phyloP scores from a whole-genome alignment of 78 protist genomes.

The Cavenderia fasciculata region DNA sequence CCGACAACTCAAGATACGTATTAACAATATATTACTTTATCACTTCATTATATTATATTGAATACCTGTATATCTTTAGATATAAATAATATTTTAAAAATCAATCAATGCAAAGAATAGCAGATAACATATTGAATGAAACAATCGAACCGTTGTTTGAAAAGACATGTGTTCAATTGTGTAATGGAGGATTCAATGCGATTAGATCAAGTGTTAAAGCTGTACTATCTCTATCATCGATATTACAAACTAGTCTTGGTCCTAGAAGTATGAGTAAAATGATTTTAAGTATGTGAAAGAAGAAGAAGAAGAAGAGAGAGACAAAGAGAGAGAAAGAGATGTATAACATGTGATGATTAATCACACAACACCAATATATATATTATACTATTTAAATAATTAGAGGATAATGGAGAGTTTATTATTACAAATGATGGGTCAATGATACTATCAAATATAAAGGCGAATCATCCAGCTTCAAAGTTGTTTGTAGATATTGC shows the following conservation, averaged over 20 bases:
- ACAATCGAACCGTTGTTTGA: no score
- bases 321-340: background rate
- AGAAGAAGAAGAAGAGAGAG: background rate
- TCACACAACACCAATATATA: background rate
- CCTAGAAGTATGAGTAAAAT: conserved; percentile 68
- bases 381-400: background rate
- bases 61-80: no score
- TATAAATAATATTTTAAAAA: no score
- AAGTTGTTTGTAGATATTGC: conserved; percentile 98
- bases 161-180: no score
- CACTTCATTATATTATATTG: no score
- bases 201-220: conserved; percentile 6
- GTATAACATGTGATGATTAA: background rate
- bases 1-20: no score
- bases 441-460: conserved; percentile 97
- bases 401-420: conserved; percentile 38
- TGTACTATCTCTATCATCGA: background rate
- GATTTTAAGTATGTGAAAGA: conserved; percentile 17
- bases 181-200: background rate
- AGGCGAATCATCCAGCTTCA: conserved; percentile 99
- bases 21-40: no score
- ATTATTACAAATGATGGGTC: conserved; percentile 99
- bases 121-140: no score
- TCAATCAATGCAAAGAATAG: no score
- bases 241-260: conserved; percentile 39